Percentiles rank a stretch among this genome's conserved stretches.
These are phyloP conservation scores for Ceraceosorus guamensis DNA, from an alignment of 1,284 basidiomycete species.

Conservation along the genomic window DNA sequence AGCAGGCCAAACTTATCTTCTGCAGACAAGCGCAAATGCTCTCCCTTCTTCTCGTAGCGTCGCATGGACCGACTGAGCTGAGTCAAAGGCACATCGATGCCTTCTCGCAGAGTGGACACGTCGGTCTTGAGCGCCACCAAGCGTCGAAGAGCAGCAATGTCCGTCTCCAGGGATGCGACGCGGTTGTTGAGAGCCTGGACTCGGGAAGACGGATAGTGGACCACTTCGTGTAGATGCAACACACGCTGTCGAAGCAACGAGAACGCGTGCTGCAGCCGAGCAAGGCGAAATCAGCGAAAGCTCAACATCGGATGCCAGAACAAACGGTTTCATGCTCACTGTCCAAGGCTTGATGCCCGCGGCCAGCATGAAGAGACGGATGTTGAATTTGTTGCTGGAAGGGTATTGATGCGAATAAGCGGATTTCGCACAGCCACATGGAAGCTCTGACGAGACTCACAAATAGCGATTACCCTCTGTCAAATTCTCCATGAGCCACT, in stretches of 20 bases:
- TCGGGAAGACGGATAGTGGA: slow-evolving; percentile 40
- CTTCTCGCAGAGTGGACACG: slow-evolving; percentile 42
- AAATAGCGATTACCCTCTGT: slow-evolving; percentile 41
- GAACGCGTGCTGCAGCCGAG: slow-evolving; percentile 25
- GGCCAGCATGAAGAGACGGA: slow-evolving; percentile 47
- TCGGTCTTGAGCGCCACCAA: slow-evolving; percentile 44
- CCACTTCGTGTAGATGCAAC: slow-evolving; percentile 41
- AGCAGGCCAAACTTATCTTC: slow-evolving; percentile 41
- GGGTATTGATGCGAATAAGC: neutral
- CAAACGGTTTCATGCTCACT: neutral
- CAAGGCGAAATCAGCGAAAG: slow-evolving; percentile 17
- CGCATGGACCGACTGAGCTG: slow-evolving; percentile 45
- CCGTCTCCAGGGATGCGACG: slow-evolving; percentile 42
- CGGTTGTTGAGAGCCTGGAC: slow-evolving; percentile 43
- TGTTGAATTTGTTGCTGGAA: slow-evolving; percentile 39
- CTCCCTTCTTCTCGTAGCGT: slow-evolving; percentile 40
- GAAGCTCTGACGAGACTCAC: neutral
- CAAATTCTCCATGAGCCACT: slow-evolving; percentile 42
- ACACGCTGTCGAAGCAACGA: slow-evolving; percentile 26
- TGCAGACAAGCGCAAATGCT: slow-evolving; percentile 29
- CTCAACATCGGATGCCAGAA: too few species aligned
- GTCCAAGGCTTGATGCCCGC: slow-evolving; percentile 48
- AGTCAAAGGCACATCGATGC: slow-evolving; percentile 41
- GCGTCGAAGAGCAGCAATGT: slow-evolving; percentile 32
- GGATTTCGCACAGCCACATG: neutral